Conservation (phyloP, 495 filamentous ascomycete species). For the Bryoglossum gracile region DNA sequence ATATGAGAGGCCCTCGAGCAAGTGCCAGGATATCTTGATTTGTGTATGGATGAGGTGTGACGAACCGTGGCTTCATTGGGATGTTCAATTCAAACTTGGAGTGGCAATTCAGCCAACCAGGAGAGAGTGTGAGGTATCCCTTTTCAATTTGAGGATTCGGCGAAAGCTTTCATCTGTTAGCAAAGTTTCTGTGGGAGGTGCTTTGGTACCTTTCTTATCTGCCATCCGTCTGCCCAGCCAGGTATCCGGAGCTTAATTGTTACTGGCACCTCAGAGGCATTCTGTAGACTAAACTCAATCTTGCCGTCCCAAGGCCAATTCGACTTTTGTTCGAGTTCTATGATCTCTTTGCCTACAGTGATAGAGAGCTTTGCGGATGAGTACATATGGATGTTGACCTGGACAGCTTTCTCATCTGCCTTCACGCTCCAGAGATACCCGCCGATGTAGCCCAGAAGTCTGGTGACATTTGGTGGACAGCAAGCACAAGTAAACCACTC, state of each 20-base stretch:
- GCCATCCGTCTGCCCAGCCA: conserved; percentile 40
- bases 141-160: conserved; percentile 31
- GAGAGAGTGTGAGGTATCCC: conserved; percentile 41
- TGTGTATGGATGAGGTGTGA: conserved; percentile 44
- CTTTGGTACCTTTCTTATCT: too few species aligned
- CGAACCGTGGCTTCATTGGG: conserved; percentile 38
- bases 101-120: conserved; percentile 30
- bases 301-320: conserved; percentile 52
- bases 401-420: conserved; percentile 23
- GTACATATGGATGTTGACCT: conserved; percentile 47
- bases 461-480: conserved; percentile 50
- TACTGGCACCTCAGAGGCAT: conserved; percentile 26
- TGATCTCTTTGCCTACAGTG: conserved; percentile 27
- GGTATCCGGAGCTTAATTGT: conserved; percentile 43
- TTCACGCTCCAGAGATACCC: conserved; percentile 46
- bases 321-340: conserved; percentile 39
- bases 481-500: conserved; percentile 52
- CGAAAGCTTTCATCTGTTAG: conserved; percentile 20
- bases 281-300: conserved; percentile 35
- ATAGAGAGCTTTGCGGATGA: conserved; percentile 39
- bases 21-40: conserved; percentile 43
- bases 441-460: conserved; percentile 44
- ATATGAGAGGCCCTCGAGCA: conserved; percentile 48
- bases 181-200: too few species aligned
- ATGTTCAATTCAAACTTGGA: conserved; percentile 31